phyloP scores from a whole-genome alignment of 2,329 filamentous ascomycete species.

The Cordyceps sp. region DNA sequence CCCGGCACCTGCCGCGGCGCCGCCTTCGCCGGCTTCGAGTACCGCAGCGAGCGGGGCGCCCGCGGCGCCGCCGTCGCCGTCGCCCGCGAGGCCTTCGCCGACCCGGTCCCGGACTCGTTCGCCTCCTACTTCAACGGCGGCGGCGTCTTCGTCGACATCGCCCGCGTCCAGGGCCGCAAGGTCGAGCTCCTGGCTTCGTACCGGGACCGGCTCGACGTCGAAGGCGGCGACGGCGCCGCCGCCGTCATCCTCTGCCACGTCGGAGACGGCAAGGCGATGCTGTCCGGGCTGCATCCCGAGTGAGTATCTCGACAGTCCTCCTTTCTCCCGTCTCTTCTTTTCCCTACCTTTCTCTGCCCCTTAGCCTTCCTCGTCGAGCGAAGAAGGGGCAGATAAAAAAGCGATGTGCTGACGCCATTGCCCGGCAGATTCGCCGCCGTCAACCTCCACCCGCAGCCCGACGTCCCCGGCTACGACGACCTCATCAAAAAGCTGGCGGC shows the following conservation, averaged over 20 bases:
- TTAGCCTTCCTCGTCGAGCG: no score
- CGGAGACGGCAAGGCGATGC: constrained; percentile 59
- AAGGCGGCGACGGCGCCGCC: constrained; percentile 55
- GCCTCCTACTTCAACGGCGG: constrained; percentile 86
- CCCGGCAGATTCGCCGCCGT: constrained; percentile 58
- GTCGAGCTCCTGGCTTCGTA: constrained; percentile 77
- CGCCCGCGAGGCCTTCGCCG: constrained; percentile 39
- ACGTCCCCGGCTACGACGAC: constrained; percentile 50
- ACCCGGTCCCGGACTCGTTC: constrained; percentile 43
- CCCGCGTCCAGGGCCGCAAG: constrained; percentile 39
- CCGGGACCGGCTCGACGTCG: constrained; percentile 55
- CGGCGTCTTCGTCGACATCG: constrained; percentile 75
- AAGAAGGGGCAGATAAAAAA: no score
- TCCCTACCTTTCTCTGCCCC: not conserved
- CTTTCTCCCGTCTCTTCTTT: not conserved
- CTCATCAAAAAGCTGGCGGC: constrained; percentile 50
- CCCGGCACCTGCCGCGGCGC: constrained; percentile 71
- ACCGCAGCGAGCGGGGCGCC: constrained; percentile 74
- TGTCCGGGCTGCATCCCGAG: constrained; percentile 90
- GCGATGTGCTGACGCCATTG: constrained; percentile 5
- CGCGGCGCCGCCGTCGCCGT: constrained; percentile 53
- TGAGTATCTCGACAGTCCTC: constrained; percentile 16
- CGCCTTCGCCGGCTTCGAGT: constrained; percentile 80
- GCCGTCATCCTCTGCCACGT: constrained; percentile 74
- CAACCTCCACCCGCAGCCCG: constrained; percentile 55